Base-by-base conservation (phyloP, 352 stramenopile species). In the Globisporangium nunn region DNA sequence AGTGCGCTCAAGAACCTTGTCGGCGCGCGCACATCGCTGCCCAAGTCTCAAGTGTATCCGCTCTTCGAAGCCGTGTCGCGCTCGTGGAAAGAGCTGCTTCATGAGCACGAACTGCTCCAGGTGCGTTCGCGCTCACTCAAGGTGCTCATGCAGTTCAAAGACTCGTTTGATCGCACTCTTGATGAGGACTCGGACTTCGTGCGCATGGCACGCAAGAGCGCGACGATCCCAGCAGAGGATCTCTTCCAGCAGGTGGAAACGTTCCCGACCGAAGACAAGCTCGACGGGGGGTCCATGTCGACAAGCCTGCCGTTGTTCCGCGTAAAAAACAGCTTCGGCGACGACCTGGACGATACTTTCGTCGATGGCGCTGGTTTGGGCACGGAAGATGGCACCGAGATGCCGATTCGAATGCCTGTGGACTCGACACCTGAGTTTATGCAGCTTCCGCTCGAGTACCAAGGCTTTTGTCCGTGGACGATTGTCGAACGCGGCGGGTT, bases 41-140 rank as follows among this genome's bases (percentile, higher is more conserved):
- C 91, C 29, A 98, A 98, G 58, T 94, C 92, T 8, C 85, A 97
- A 41, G 92, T 98, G 5, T 98, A 98, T 60, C 93, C 93, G 29
- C 85, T 97, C 17, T 98, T 98, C 63, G 88, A 97, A 63, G 74
- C 81, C 12, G 75, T 97, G 2, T 88, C 86, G 6, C 74, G 71
- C 59, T 85, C 89, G 0, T 98, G 89, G 90, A 72, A 81, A 12
- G 83, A 93, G 62, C 62, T 95, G 4, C 64, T 81, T 2, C 60
- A 83, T 33, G 78, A 95, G 40, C 72, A 93, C 58, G 78, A 89
- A 54, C 61, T 92, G 11, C 46, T 91, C 23, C 71, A 87, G 50
- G 76, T 78, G 6, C 76, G 79, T n/a, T 87, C 80, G 40, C 66
- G 76, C 29, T 81, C 80, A 33, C 59, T 91, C 23, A 78, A 85